Evolutionary conservation across 768 basidiomycete species (phyloP), one percentile per base, ranked within the genome.

Genomic region (Pisolithus tinctorius): DNA sequence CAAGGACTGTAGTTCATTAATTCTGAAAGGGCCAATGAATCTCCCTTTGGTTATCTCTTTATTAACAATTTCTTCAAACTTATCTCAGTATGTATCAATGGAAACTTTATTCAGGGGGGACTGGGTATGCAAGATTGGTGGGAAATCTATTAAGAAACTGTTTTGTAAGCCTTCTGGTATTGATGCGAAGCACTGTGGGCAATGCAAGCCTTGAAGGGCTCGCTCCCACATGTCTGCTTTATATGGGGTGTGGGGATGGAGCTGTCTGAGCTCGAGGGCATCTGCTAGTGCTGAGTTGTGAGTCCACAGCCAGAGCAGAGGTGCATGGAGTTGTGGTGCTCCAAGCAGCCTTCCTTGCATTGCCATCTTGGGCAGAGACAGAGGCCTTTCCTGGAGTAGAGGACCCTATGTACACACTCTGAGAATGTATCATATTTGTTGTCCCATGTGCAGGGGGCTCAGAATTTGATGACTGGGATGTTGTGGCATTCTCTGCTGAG

Each of bases 11-110:
- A n/a, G n/a, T n/a, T n/a, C n/a, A n/a, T n/a, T n/a, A n/a, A n/a
- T n/a, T n/a, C n/a, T n/a, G n/a, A n/a, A n/a, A n/a, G n/a, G n/a
- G 1, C 60, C 59, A 9, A 62, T 29, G 45, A 58, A 62, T 20
- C 59, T 53, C n/a, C 55, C 50, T 37, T 29, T 55, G 4, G 8
- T 8, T 27, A 55, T 14, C 26, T 51, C 53, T 25, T 36, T 37
- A 26, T 25, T 4, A 4, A 54, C 6, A 7, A 50, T 46, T n/a
- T 3, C 23, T 4, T n/a, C 10, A 14, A 31, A 31, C 10, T 10
- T 31, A 31, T 31, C 31, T 9, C 1, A 6, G 10, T 17, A 54
- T 0, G 17, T 20, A 7, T 23, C 13, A 17, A 55, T n/a, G 7
- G 51, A 55, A 1, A 11, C 14, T n/a, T 34, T 34, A 45, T 55